Base-by-base conservation (phyloP, 1,139 yeast genomes). In the Suhomyces yuchorum region DNA sequence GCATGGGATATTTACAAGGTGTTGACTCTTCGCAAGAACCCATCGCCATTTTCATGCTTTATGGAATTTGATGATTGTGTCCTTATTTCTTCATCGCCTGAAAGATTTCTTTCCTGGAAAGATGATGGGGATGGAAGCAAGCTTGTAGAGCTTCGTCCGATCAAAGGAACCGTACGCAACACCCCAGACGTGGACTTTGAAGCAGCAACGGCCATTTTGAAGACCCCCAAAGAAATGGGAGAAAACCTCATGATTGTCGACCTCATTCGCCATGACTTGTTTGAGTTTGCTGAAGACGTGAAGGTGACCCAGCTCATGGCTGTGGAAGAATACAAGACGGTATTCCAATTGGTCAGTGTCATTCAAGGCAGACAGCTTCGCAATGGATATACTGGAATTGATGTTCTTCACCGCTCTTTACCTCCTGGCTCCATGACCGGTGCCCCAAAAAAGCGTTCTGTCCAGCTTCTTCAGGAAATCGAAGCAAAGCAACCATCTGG, bases 351-450 rank as follows among this genome's bases (percentile, higher is more conserved):
- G 36, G 99, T 95, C 1, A 87, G 96, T 44, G 97, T 89, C 3
- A 90, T 95, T 30, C 80, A 75, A 47, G 98, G 97, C 0, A 65
- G 73, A 22, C 71, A 85, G 15, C 55, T 66, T 11, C 59, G 60
- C 15, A 51, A 60, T 2, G 66, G 66, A 0, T 85, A 78, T 58
- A 72, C 77, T 24, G 99, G 98, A 0, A 73, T 91, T 37, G 98
- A 93, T 62, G 73, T 92, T 5, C 73, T 93, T 17, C 80, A 83
- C 20, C 82, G 82, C 50, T 84, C 97, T 0, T 71, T 95, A 33
- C 99, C 99, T 1, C 97, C 99, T 0, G 99, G 99, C 0, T 92
- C 98, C 1, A 95, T 95, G 99, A 95, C 99, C 0, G 99, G 99
- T 3, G 99, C 99, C 0, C 99, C 99, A 1, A 95, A 95, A 68